Evolutionary conservation across 345 rosid species (phyloP), one percentile per base, ranked within the genome.

Genomic region (Odontarrhena argentea): DNA sequence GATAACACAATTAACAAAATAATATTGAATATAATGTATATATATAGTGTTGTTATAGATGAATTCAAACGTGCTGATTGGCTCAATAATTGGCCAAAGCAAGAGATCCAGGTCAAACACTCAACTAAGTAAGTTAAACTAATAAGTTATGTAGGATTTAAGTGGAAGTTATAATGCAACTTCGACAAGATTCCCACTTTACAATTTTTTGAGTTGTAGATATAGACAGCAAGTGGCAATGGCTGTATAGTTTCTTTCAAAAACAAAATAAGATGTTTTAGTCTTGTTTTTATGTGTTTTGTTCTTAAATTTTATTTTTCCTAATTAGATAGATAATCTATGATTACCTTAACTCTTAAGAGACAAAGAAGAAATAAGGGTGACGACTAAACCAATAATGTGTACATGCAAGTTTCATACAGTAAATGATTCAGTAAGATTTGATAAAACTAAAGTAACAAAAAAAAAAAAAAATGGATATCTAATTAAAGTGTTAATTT

Each of bases 1-100:
- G 18, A 22, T 35, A 13, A 25, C 71, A 25, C 3, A 22, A 41
- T 18, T 65, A 65, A 52, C 60, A 26, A 40, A 40, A 18, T 18
- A 40, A 63, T 26, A 25, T 3, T 32, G 36, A 18, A 18, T 18
- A 18, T 62, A 18, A 0, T 8, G 9, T 25, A 11, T 35, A 32
- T 24, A 40, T 24, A 35, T 1, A 34, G 24, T 43, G 22, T 36
- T 44, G 6, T 34, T 43, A 44, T 45, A 11, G 3, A 58, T 58
- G 49, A 7, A 37, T 14, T 42, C 8, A 1, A 28, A 28, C 51
- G 65, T 24, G 14, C 5, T 24, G 14, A 2, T 13, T n/a, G 49
- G 63, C 11, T 59, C 25, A 24, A 24, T 32, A 32, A 32, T 32
- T 32, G 7, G 36, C 36, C 36, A 32, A 32, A 32, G 36, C 6